Base-by-base conservation (phyloP, 345 rosid species). In the Clausena lansium region DNA sequence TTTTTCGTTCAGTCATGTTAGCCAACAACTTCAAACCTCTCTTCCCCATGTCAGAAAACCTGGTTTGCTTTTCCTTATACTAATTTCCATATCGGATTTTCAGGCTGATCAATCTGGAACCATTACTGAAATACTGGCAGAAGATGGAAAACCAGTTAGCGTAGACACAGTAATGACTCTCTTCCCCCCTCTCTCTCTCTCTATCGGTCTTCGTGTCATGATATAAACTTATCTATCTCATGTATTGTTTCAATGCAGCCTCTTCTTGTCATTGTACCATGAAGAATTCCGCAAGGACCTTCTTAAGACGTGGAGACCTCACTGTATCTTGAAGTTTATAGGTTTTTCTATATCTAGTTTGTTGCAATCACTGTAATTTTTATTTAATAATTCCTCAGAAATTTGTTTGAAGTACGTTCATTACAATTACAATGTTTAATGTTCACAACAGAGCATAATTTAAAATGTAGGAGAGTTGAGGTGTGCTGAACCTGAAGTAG, bases 101-200 rank as follows among this genome's bases (percentile, higher is more conserved):
- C 84, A 96, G 99, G 97, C 98, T 78, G 99, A 96, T 83, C 93
- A 88, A 76, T 89, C 97, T 3, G 99, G 99, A 87, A 96, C 99
- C 66, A 70, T 96, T 76, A 71, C 85, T 32, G 99, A 90, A 81
- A 76, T 96, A 81, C 79, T 89, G 75, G 91, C 67, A n/a, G 98
- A 94, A 60, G 95, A 96, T 67, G 97, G 92, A 28, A 92, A 96
- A 88, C 79, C 97, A 64, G 98, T 96, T 68, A 92, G 91, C 61
- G 81, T 94, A 69, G 99, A 89, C 88, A 73, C 67, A 97, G 99
- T 96, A 89, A 81, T 70, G 24, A 30, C 9, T 77, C 22, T 75
- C 55, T 71, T 71, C 60, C 67, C 50, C 64, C 63, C 50, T 27
- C n/a, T n/a, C n/a, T 75, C 73, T 57, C 32, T 32, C 77, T 64